Conservation (phyloP, 2,329 filamentous ascomycete genomes). For the Pseudovirgaria hyperparasitica region DNA sequence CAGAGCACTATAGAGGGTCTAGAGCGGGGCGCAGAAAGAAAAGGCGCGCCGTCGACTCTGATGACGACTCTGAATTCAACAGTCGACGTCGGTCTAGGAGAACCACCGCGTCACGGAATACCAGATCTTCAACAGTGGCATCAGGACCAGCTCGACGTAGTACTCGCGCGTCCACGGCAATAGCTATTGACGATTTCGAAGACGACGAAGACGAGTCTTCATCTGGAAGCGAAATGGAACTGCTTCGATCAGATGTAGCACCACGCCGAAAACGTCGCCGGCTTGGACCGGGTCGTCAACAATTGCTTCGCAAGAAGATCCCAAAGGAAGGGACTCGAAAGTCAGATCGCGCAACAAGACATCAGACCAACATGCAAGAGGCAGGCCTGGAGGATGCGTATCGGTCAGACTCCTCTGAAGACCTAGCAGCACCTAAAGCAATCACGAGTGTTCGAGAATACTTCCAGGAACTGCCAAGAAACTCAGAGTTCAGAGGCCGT, state of each 20-base stretch:
- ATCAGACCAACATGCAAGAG: constrained; percentile 39
- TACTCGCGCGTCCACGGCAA: constrained; percentile 9
- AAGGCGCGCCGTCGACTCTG: no score
- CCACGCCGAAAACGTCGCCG: constrained; percentile 25
- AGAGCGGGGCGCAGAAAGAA: no score
- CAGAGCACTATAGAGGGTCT: no score
- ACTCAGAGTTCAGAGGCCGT: constrained; percentile 53
- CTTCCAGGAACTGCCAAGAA: constrained; percentile 50
- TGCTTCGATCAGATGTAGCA: constrained; percentile 29
- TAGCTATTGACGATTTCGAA: constrained; percentile 9
- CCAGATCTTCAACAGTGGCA: constrained; percentile 1
- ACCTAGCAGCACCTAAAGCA: constrained; percentile 33
- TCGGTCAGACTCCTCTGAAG: constrained; percentile 29
- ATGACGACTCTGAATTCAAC: no score
- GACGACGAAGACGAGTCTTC: constrained; percentile 18
- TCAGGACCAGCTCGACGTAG: constrained; percentile 19
- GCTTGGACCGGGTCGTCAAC: constrained; percentile 8
- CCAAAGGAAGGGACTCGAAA: constrained; percentile 23
- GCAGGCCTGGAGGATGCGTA: constrained; percentile 46
- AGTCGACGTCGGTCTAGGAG: no score
- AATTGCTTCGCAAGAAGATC: constrained; percentile 8
- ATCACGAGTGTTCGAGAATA: constrained; percentile 53
- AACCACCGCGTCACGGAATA: no score
- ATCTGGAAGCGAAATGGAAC: constrained; percentile 11
- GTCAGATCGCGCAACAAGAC: constrained; percentile 33